Conservation (phyloP, 2,329 filamentous ascomycete genomes). For the Colletotrichum ledebouriae region DNA sequence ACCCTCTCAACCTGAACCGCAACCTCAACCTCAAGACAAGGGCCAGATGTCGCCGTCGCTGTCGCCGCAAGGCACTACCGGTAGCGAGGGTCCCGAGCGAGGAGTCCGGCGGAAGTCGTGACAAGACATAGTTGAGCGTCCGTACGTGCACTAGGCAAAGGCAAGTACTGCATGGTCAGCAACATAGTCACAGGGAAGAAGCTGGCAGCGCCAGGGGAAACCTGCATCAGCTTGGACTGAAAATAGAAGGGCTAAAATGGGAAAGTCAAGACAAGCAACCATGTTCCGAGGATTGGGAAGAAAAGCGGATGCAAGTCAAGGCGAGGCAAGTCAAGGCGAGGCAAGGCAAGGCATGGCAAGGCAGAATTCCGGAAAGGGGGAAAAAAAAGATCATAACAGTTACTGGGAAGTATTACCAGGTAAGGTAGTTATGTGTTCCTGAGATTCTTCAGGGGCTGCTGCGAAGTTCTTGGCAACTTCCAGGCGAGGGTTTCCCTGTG, state of each 20-base stretch:
- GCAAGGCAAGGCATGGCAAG: too few relatives aligned
- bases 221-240: conserved; percentile 20
- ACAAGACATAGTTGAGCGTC: background rate
- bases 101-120: background rate
- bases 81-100: background rate
- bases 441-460: conserved; percentile 38
- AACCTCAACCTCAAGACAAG: background rate
- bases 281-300: too few relatives aligned
- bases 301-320: too few relatives aligned
- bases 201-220: conserved; percentile 27
- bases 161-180: background rate
- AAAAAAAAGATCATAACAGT: too few relatives aligned
- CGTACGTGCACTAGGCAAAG: too few relatives aligned
- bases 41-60: background rate
- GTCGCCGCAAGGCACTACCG: background rate
- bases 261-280: background rate
- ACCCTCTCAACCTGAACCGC: background rate
- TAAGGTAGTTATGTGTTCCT: background rate
- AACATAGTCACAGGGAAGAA: conserved; percentile 18
- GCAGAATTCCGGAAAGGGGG: too few relatives aligned
- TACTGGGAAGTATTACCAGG: too few relatives aligned
- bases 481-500: conserved; percentile 13
- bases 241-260: conserved; percentile 2
- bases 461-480: conserved; percentile 24
- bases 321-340: too few relatives aligned